A percentile compares a stretch with the other conserved stretches of the same genome.
Conservation (phyloP, 768 basidiomycete genomes). For the Boletus reticuloceps region DNA sequence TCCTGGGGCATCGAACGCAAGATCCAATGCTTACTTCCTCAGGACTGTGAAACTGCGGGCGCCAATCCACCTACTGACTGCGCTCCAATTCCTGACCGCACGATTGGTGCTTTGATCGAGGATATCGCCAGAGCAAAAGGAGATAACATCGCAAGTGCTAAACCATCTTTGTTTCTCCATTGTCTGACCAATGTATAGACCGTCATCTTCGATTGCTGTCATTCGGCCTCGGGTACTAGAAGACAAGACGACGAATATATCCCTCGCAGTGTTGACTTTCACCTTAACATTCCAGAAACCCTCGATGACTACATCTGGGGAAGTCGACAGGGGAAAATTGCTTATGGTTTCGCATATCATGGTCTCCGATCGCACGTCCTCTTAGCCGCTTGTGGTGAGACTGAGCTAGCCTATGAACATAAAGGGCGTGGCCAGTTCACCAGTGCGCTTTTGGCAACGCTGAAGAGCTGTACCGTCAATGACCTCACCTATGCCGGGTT, state of each 20-base stretch:
- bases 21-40: constrained; percentile 30
- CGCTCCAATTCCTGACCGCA: constrained; percentile 43
- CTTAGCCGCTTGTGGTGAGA: constrained; percentile 40
- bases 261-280: constrained; percentile 5
- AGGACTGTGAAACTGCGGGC: constrained; percentile 14
- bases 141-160: constrained; percentile 40
- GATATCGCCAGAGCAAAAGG: constrained; percentile 38
- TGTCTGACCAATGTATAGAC: constrained; percentile 28
- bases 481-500: constrained; percentile 25
- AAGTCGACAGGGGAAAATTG: constrained; percentile 1
- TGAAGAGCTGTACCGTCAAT: constrained; percentile 5
- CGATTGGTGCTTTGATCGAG: constrained; percentile 37
- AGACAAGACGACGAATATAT: neutral
- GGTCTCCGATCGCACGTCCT: constrained; percentile 40
- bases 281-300: constrained; percentile 3
- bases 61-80: too few species aligned
- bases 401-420: constrained; percentile 34
- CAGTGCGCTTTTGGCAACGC: constrained; percentile 14
- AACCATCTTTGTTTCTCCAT: neutral
- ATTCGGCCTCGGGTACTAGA: constrained; percentile 41
- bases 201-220: constrained; percentile 47
- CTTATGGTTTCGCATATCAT: constrained; percentile 20
- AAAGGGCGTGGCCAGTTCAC: constrained; percentile 27
- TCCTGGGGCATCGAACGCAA: neutral
- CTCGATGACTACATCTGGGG: constrained; percentile 30